phyloP scores from a whole-genome alignment of 768 basidiomycete genomes.

The Pulveroboletus frians region DNA sequence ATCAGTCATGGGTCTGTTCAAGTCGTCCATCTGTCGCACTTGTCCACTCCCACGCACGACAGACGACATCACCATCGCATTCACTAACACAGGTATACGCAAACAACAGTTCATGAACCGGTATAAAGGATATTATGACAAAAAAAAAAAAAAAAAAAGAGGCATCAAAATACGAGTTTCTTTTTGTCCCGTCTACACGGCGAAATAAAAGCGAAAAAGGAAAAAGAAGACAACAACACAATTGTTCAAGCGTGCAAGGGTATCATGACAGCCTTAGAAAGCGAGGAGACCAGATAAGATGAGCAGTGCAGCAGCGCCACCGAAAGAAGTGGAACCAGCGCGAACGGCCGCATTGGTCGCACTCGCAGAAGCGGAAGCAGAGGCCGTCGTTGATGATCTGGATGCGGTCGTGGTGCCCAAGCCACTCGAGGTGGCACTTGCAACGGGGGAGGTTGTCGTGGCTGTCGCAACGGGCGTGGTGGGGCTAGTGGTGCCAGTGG shows the following conservation, averaged over 20 bases:
- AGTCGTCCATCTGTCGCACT: neutral
- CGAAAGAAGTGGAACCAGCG: conserved; percentile 18
- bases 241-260: conserved; percentile 6
- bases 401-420: conserved; percentile 29
- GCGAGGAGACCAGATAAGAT: conserved; percentile 19
- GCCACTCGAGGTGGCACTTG: conserved; percentile 9
- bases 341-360: conserved; percentile 19
- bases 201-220: conserved; percentile 1
- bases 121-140: conserved; percentile 18
- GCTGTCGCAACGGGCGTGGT: conserved; percentile 32
- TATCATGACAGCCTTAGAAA: conserved; percentile 15
- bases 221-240: neutral
- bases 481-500: conserved; percentile 28
- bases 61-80: neutral
- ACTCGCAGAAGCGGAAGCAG: conserved; percentile 17
- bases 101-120: conserved; percentile 3
- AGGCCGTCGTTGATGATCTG: conserved; percentile 8
- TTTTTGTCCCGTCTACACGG: conserved; percentile 3
- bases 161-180: conserved; percentile 1
- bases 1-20: conserved; percentile 6
- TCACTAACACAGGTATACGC: neutral
- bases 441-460: conserved; percentile 18
- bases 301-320: conserved; percentile 16
- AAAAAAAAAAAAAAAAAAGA: neutral
- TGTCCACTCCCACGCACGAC: conserved; percentile 7